Evolutionary conservation across 306 rosid genomes (phyloP), one percentile per base, ranked within the genome.

Genomic region (Arachis stenosperma): DNA sequence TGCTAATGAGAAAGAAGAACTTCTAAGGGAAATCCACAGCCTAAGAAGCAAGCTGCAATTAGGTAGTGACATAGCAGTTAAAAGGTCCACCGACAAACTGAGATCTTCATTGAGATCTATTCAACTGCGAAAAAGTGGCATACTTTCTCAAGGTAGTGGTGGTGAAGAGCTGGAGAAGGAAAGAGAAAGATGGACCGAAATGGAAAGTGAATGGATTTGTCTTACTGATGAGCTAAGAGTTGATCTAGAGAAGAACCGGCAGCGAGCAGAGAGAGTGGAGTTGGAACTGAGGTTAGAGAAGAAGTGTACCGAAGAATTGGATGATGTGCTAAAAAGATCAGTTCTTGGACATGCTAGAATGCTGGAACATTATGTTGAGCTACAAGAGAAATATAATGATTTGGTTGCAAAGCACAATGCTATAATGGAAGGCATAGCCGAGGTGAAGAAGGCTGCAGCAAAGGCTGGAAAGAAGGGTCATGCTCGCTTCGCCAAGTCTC

Each of bases 181-280:
- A 85, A 85, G 97, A 79, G 66, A 91, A 73, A 86, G 89, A 75
- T 94, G 99, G 99, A 89, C 90, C 15, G 97, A 94, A 84, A 90
- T 94, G 96, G 99, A 94, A 83, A 89, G 99, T 47, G 97, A 94
- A 55, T 89, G 99, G 99, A 94, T 94, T 75, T 91, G 92, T 57
- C 84, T 94, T 43, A 94, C 99, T 29, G 99, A 94, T 67, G 99
- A 91, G 70, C 86, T 91, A 63, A 83, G 98, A 76, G 84, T 91
- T 71, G 98, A 95, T 57, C 85, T 95, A 29, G 96, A 90, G 55
- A 78, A 91, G 37, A 86, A 44, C 69, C 91, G 99, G 4, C 74
- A 75, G 51, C 82, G 83, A 8, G 93, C 87, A 27, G 96, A 91
- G 82, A 87, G 79, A 75, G 87, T 82, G 63, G 99, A 91, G 78